Evolutionary conservation across 768 basidiomycete species (phyloP), one percentile per base, ranked within the genome.

Genomic region (Mycena rebaudengoi): DNA sequence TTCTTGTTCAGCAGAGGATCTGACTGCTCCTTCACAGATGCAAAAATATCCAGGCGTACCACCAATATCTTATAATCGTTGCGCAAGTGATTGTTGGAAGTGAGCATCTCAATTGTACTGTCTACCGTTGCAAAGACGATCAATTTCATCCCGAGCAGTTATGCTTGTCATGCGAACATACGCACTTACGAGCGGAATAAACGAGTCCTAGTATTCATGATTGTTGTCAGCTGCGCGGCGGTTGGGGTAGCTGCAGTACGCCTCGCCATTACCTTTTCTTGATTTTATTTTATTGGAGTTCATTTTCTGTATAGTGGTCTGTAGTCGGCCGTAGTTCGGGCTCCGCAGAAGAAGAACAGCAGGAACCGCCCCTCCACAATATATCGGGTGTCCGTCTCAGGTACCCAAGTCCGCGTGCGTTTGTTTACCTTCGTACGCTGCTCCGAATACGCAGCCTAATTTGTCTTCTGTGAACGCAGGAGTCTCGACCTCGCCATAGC

Each of bases 131-230:
- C 26, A 21, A 4, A 16, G 1, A 46, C 6, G 18, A 16, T n/a
- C 14, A 21, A 53, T 43, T 44, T 4, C 2, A 23, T 37, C 16
- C 16, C n/a, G n/a, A n/a, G 3, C 25, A 69, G 65, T 41, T 2
- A 66, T 69, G 60, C 59, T 66, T 7, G 61, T 67, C n/a, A 13
- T 69, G 6, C 62, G 65, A 3, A 69, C 68, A 2, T 62, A 64
- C 37, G 68, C 68, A 5, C 44, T 69, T 69, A 67, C 35, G 62
- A 59, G n/a, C 65, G 66, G 7, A 58, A 56, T 26, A 64, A 44
- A 26, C 62, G 66, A n/a, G 39, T 64, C 1, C 54, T 64, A 14
- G 13, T 16, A 6, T 30, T 64, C 5, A 56, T 67, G 58, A 3
- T 60, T 5, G 2, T 23, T 1, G 35, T 67, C 41, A 45, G 43